Base-by-base conservation (phyloP, 352 stramenopile species). In the Pythium aristosporum region DNA sequence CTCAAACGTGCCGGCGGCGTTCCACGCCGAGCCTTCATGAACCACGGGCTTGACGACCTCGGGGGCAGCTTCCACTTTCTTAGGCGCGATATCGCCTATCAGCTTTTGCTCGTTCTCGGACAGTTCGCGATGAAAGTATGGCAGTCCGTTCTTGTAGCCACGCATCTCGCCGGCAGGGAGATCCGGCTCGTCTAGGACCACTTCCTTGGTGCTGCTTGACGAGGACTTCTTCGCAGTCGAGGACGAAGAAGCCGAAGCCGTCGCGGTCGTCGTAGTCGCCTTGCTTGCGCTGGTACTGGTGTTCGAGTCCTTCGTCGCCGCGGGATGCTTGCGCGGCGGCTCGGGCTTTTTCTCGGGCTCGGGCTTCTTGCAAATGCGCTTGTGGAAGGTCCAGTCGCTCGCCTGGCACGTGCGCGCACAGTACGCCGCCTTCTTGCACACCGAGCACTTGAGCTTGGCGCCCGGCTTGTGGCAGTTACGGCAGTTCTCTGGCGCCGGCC, bases 351-450 rank as follows among this genome's bases (percentile, higher is more conserved):
- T 80, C 65, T 91, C 67, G 25, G 25, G 25, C 34, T 88, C 83
- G 12, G 86, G 84, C 57, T 92, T 93, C 74, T 92, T 93, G 65
- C 86, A 95, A n/a, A 80, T 92, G 57, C 84, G 84, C 67, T 91
- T 92, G 79, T 95, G 86, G 74, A 92, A 95, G 49, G 72, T 72
- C 86, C 86, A 95, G 68, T 95, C 86, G 63, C 81, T 89, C 30
- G 83, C 82, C 59, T 95, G 87, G 61, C 87, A 95, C 64, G 79
- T 67, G 48, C 87, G 79, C 43, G 82, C 79, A 61, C 87, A 95
- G 68, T 95, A 95, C 28, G 86, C 72, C 34, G 79, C 85, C 67
- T 92, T 92, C 77, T 94, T 95, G 63, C 87, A 95, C 47, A 94
- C 73, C 20, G 82, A 92, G 72, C 87, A 95, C 77, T 93, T 93